phyloP scores from a whole-genome alignment of 306 rosid species.

The Sophora flavescens region DNA sequence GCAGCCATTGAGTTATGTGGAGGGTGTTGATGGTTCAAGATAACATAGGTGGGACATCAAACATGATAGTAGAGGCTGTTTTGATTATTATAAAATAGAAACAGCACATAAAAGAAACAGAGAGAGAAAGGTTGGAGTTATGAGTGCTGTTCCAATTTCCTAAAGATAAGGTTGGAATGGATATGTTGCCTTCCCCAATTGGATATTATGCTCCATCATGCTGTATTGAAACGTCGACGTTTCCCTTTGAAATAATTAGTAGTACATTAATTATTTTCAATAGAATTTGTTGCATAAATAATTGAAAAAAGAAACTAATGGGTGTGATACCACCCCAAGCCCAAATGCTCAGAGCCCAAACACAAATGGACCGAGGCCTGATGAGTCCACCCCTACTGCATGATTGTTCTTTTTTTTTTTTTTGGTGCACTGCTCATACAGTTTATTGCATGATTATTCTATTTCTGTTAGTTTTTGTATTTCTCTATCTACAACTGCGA shows the following conservation, averaged over 20 bases:
- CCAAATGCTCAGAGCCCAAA: too few species aligned
- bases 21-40: constrained; percentile 4
- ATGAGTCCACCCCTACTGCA: too few species aligned
- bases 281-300: too few species aligned
- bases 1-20: constrained; percentile 50
- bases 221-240: constrained; percentile 7
- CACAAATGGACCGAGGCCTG: too few species aligned
- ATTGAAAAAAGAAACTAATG: too few species aligned
- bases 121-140: neutral
- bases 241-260: neutral
- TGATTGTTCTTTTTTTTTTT: too few species aligned
- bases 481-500: too few species aligned
- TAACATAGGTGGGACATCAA: neutral
- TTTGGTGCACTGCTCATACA: too few species aligned
- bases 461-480: too few species aligned
- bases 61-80: constrained; percentile 5
- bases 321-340: too few species aligned
- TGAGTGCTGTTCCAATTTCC: neutral
- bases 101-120: neutral
- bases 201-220: neutral
- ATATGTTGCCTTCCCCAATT: neutral
- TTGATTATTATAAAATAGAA: constrained; percentile 15
- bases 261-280: too few species aligned
- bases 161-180: constrained; percentile 35
- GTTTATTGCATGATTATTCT: too few species aligned